Conservation (phyloP, 768 basidiomycete species). For the Saitozyma sp. region DNA sequence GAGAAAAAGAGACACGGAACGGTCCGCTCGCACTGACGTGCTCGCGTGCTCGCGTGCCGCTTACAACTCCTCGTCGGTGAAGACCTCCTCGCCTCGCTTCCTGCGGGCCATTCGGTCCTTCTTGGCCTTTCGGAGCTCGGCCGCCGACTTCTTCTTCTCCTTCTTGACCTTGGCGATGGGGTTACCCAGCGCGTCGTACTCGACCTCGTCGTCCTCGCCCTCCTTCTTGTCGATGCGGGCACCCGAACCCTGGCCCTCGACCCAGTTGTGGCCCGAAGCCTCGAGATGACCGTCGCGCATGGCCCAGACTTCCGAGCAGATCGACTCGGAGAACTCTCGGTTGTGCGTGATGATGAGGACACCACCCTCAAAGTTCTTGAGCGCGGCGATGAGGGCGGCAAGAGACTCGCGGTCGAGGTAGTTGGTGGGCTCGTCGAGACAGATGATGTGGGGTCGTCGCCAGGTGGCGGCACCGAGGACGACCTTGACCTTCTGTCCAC, state of each 20-base stretch:
- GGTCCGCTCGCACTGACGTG: too few relatives aligned
- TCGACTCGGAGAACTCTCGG: constrained; percentile 96
- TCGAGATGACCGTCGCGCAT: constrained; percentile 96
- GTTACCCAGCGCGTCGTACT: constrained; percentile 98
- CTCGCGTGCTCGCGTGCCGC: neutral
- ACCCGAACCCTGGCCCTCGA: constrained; percentile 96
- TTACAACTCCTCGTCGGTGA: constrained; percentile 54
- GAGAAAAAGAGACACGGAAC: too few relatives aligned
- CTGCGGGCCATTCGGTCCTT: constrained; percentile 80
- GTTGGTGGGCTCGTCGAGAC: constrained; percentile 96
- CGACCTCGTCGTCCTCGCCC: constrained; percentile 82
- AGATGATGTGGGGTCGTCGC: constrained; percentile 97
- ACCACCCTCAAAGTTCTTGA: constrained; percentile 98
- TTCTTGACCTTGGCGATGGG: constrained; percentile 62
- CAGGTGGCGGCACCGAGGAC: constrained; percentile 97
- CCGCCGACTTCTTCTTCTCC: constrained; percentile 76
- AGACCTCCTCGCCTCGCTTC: constrained; percentile 51
- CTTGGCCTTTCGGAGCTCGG: constrained; percentile 88
- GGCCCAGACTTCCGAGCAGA: constrained; percentile 98
- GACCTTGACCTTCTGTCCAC: constrained; percentile 99
- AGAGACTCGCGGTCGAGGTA: constrained; percentile 99
- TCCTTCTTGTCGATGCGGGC: constrained; percentile 86
- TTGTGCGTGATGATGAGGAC: constrained; percentile 97
- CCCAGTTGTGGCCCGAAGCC: constrained; percentile 93
- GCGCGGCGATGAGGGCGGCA: constrained; percentile 95